phyloP scores from a whole-genome alignment of 441 rosid species.

The Hura crepitans region DNA sequence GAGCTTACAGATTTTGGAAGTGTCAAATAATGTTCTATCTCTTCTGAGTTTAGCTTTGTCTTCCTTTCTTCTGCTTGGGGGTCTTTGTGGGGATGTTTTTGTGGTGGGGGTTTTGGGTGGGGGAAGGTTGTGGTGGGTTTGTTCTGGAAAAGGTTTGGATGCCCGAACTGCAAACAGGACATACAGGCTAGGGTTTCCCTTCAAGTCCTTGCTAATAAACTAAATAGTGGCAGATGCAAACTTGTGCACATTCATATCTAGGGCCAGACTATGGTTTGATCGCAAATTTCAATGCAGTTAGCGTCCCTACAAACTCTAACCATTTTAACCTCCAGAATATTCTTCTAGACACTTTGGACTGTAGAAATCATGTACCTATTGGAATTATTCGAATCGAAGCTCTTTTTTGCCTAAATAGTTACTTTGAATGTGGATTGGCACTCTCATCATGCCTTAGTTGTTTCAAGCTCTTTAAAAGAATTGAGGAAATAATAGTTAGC shows the following conservation, averaged over 20 bases:
- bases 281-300: background rate
- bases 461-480: background rate
- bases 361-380: too few species aligned
- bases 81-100: too few species aligned
- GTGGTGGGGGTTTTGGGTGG: too few species aligned
- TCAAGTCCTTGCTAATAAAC: background rate
- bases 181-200: too few species aligned
- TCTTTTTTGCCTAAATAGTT: background rate
- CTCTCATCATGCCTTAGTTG: background rate
- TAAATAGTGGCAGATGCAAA: background rate
- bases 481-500: background rate
- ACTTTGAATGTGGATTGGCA: background rate
- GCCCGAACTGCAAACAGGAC: background rate
- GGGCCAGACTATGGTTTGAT: background rate
- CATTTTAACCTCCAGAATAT: background rate
- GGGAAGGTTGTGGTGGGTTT: too few species aligned
- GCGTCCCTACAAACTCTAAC: background rate
- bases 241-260: background rate
- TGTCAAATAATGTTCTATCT: background rate
- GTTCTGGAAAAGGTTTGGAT: background rate
- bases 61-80: too few species aligned
- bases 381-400: background rate
- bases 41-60: background rate
- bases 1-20: background rate
- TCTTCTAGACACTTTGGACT: background rate